These are phyloP conservation scores for Boletus hoseneyae DNA, from an alignment of 1,284 basidiomycete species.

Conservation along the genomic window DNA sequence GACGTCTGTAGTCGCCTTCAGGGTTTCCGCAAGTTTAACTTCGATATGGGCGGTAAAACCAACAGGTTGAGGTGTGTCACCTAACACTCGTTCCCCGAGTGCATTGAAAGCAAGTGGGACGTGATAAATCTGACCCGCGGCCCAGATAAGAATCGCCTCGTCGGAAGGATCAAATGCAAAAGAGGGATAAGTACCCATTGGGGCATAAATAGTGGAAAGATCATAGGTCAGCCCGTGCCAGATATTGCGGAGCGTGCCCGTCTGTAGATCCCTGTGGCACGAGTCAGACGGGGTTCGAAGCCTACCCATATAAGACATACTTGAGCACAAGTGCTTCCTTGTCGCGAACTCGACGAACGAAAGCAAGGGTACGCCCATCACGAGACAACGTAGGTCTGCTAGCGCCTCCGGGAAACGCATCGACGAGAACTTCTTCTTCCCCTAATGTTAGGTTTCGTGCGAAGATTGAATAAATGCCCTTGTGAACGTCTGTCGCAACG, in stretches of 20 bases:
- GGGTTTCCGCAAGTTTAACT: conserved; percentile 60
- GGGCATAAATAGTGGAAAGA: conserved; percentile 55
- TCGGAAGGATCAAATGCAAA: conserved; percentile 58
- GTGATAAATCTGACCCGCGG: conserved; percentile 61
- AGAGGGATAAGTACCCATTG: conserved; percentile 74
- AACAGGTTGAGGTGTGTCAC: conserved; percentile 50
- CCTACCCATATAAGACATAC: conserved; percentile 36
- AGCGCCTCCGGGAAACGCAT: conserved; percentile 61
- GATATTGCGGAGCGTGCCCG: conserved; percentile 60
- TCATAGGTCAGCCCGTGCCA: conserved; percentile 72
- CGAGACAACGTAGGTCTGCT: conserved; percentile 69
- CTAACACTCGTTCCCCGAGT: conserved; percentile 42
- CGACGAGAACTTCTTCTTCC: conserved; percentile 49
- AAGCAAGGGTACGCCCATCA: conserved; percentile 65
- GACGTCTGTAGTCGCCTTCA: conserved; percentile 45
- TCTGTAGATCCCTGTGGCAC: conserved; percentile 54
- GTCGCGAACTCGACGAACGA: conserved; percentile 69
- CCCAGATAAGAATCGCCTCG: conserved; percentile 67
- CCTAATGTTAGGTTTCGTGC: conserved; percentile 57
- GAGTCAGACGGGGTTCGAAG: neutral
- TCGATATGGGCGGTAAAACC: conserved; percentile 60
- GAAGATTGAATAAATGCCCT: conserved; percentile 68
- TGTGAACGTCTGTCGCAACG: conserved; percentile 52
- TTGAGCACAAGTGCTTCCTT: conserved; percentile 68
- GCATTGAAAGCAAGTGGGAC: conserved; percentile 53